Evolutionary conservation across 139 green algal genomes (phyloP).

Genomic region (Haematococcus sp.): DNA sequence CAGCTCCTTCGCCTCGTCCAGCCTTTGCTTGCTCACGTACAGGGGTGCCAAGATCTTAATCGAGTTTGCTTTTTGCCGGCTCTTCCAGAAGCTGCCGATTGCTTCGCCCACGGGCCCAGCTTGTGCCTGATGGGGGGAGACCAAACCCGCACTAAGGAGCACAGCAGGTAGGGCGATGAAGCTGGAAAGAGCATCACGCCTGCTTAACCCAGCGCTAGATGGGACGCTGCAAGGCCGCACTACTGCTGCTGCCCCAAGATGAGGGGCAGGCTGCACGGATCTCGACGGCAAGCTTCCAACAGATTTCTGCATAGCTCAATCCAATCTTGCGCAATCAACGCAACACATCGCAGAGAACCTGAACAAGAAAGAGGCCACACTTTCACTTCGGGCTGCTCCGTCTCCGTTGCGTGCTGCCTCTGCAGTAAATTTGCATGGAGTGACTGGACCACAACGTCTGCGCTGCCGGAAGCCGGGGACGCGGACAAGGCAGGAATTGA

Average conservation of each 20-base stretch:
- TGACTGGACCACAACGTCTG: no score
- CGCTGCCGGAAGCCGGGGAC: no score
- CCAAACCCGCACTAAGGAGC: no score
- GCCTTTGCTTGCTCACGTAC: constrained; percentile 23
- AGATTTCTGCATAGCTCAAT: background rate
- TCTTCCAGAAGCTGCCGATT: constrained; percentile 21
- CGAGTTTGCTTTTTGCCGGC: constrained; percentile 10
- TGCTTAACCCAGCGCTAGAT: background rate
- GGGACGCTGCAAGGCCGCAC: background rate
- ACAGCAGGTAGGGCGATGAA: background rate
- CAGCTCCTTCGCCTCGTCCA: constrained; percentile 5
- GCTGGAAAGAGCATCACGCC: background rate
- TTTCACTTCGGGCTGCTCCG: no score
- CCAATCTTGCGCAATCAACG: no score
- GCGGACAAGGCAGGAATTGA: no score
- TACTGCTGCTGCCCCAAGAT: no score
- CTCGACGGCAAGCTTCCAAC: background rate
- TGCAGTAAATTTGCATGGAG: no score
- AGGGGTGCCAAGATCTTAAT: constrained; percentile 24
- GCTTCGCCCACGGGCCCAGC: background rate
- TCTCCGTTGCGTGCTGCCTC: no score
- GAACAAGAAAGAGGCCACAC: no score
- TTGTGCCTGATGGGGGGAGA: background rate
- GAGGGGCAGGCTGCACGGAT: no score
- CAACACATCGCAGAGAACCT: no score